These are phyloP conservation scores for Diaporthe eres DNA, from an alignment of 2,329 filamentous ascomycete species.

Conservation along the genomic window DNA sequence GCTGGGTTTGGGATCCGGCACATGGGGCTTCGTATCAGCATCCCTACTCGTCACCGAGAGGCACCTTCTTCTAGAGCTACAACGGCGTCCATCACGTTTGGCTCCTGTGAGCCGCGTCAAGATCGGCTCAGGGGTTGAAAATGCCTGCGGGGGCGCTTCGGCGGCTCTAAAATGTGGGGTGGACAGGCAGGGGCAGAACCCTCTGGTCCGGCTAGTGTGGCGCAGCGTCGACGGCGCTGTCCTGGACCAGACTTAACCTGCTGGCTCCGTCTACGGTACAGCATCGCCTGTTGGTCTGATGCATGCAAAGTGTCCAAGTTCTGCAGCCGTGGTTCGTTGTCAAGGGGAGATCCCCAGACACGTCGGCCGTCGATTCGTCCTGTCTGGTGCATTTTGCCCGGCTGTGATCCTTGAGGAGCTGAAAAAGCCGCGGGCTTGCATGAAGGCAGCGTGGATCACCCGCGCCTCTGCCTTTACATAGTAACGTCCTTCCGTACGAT, in stretches of 20 bases:
- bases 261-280: neutral
- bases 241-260: constrained; percentile 3
- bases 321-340: constrained; percentile 13
- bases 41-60: constrained; percentile 27
- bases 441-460: constrained; percentile 40
- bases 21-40: constrained; percentile 9
- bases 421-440: constrained; percentile 39
- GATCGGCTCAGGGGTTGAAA: constrained; percentile 40
- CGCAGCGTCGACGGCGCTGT: constrained; percentile 33
- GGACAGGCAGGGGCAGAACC: constrained; percentile 9
- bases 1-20: neutral
- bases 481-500: constrained; percentile 6
- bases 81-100: constrained; percentile 2
- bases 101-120: constrained; percentile 37
- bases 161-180: constrained; percentile 42
- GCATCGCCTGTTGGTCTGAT: constrained; percentile 1
- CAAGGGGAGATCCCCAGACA: constrained; percentile 1
- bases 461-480: constrained; percentile 14
- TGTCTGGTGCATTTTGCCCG: constrained; percentile 17
- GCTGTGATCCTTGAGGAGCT: constrained; percentile 41
- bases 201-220: constrained; percentile 32
- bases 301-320: constrained; percentile 7
- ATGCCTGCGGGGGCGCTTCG: constrained; percentile 38
- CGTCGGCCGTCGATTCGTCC: constrained; percentile 26
- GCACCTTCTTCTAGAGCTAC: neutral